Conservation (phyloP, 768 basidiomycete species). For the Cubamyces lactineus region DNA sequence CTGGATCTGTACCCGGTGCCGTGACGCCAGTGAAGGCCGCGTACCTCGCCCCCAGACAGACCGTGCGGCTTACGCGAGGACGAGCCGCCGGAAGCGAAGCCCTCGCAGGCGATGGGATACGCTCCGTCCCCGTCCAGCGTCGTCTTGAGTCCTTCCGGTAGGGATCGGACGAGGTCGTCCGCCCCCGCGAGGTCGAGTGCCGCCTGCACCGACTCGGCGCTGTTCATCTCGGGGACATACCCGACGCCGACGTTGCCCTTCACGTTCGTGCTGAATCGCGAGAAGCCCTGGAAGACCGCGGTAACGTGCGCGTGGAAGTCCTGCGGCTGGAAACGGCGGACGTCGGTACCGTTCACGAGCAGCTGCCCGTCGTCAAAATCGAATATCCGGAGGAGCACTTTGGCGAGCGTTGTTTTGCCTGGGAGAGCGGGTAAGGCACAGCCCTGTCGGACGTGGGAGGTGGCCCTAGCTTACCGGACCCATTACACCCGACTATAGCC, state of each 20-base stretch:
- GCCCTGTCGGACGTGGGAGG: not conserved
- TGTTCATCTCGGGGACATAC: constrained; percentile 62
- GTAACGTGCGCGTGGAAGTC: constrained; percentile 77
- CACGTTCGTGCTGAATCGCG: constrained; percentile 75
- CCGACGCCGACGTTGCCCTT: constrained; percentile 89
- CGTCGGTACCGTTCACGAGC: constrained; percentile 69
- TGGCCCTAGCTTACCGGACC: constrained; percentile 59
- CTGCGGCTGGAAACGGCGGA: constrained; percentile 62
- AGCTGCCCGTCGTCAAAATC: constrained; percentile 76
- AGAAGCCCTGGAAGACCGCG: constrained; percentile 87
- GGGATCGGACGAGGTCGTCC: constrained; percentile 59
- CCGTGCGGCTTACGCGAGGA: constrained; percentile 55
- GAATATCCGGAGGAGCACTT: constrained; percentile 75
- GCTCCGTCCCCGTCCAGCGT: constrained; percentile 65
- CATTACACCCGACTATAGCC: constrained; percentile 85
- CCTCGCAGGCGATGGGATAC: constrained; percentile 39
- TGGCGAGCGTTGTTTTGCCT: constrained; percentile 90
- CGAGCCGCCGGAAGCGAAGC: constrained; percentile 22
- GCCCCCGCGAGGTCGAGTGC: constrained; percentile 80
- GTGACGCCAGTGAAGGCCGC: constrained; percentile 25
- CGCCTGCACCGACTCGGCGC: constrained; percentile 55
- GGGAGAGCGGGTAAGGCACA: not conserved
- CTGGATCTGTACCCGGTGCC: not conserved
- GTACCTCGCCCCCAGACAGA: constrained; percentile 83
- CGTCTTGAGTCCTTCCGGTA: constrained; percentile 78